Evolutionary conservation across 352 stramenopile genomes (phyloP), one percentile per base, ranked within the genome.

Genomic region (Phytophthora lateralis): DNA sequence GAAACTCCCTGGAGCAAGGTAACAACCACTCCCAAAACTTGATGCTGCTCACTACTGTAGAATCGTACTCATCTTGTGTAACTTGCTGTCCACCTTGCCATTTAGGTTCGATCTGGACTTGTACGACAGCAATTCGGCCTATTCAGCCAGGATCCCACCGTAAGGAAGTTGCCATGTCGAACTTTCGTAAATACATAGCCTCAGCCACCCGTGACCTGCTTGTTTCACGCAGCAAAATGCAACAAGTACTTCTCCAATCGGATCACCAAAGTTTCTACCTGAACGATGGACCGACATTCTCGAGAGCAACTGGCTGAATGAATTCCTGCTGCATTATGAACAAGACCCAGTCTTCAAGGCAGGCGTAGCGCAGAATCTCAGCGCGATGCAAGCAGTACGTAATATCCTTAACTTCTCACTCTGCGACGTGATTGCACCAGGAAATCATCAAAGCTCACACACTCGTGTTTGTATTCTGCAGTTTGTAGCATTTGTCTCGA

Each of bases 401-500:
- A 35, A 17, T 44, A 60, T n/a, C 17, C n/a, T 38, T 27, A 21
- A 29, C 14, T 59, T 18, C 30, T 9, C 39, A 11, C 4, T 15
- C 32, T 38, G 32, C 32, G 15, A 9, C 38, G 15, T 26, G 38
- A 26, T 44, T 44, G 38, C 2, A 32, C 4, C 17, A 52, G 14
- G 29, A 55, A 52, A 27, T n/a, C 17, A 17, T 51, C 17, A 24
- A 41, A 57, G 0, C 24, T 55, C 9, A 58, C 46, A 50, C 20
- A 55, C 18, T 55, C 30, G 29, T 27, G 14, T 27, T 34, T 15
- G n/a, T 48, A 46, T 30, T 49, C 55, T 56, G 20, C 46, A 82
- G 64, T 72, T 88, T 55, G 69, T 86, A 46, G 59, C 76, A 24
- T 59, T 83, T n/a, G 78, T 86, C 26, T 83, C 75, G 5, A 60